These are phyloP conservation scores for Nemania sp. DNA, from an alignment of 2,329 filamentous ascomycete genomes.

Conservation along the genomic window DNA sequence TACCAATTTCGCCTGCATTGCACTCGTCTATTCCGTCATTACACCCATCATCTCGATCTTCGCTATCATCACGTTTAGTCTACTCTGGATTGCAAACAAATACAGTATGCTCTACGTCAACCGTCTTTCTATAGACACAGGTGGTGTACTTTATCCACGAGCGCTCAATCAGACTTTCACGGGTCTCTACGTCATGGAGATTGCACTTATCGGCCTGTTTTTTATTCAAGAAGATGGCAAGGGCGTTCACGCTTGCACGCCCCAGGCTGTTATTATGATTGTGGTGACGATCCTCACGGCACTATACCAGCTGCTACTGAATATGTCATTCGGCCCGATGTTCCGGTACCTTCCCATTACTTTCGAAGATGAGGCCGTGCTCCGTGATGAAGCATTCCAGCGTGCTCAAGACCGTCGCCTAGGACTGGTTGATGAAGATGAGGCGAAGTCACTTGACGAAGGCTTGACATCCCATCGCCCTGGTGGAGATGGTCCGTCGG, in stretches of 20 bases:
- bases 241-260: conserved; percentile 68
- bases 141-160: conserved; percentile 88
- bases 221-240: conserved; percentile 76
- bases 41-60: conserved; percentile 93
- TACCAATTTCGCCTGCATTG: conserved; percentile 95
- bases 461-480: conserved; percentile 56
- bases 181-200: conserved; percentile 93
- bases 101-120: conserved; percentile 97
- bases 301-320: conserved; percentile 83
- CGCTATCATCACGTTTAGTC: conserved; percentile 88
- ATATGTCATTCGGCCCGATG: conserved; percentile 84
- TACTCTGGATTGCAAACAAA: conserved; percentile 95
- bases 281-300: conserved; percentile 76
- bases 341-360: conserved; percentile 93
- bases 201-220: conserved; percentile 90
- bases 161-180: conserved; percentile 97
- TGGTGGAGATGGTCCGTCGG: conserved; percentile 56
- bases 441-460: conserved; percentile 56
- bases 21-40: conserved; percentile 87
- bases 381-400: conserved; percentile 91
- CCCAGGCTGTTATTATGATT: conserved; percentile 89
- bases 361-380: conserved; percentile 91
- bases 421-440: conserved; percentile 66
- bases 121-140: conserved; percentile 89
- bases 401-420: conserved; percentile 79